Evolutionary conservation across 2,329 filamentous ascomycete species (phyloP).

Genomic region (Curvularia eragrostidis): DNA sequence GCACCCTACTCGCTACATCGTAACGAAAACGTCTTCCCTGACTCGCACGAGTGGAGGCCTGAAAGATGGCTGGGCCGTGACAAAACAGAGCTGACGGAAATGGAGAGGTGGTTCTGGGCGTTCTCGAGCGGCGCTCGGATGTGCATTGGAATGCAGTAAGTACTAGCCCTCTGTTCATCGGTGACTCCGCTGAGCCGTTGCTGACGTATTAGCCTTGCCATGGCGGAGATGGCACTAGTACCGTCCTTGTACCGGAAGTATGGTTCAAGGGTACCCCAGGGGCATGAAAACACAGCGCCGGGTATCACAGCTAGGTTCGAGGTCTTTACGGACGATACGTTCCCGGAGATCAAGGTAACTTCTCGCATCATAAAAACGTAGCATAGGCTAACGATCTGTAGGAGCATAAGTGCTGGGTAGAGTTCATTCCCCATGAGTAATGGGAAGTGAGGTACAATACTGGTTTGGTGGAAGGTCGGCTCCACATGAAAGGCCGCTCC

Average conservation of each 20-base stretch:
- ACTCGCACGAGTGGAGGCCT: slow-evolving; percentile 41
- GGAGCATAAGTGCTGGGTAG: slow-evolving; percentile 16
- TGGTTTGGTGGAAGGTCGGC: not conserved
- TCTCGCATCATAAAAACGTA: not conserved
- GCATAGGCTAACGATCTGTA: not conserved
- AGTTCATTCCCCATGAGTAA: slow-evolving; percentile 2
- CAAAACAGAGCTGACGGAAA: slow-evolving; percentile 27
- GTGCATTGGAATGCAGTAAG: slow-evolving; percentile 46
- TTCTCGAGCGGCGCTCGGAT: slow-evolving; percentile 52
- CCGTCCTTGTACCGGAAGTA: slow-evolving; percentile 55
- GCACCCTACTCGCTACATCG: slow-evolving; percentile 51
- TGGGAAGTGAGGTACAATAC: not conserved
- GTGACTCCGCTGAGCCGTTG: not conserved
- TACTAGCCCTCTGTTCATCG: not conserved
- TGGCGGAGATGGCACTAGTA: slow-evolving; percentile 59
- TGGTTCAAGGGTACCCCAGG: slow-evolving; percentile 31
- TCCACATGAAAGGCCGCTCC: slow-evolving; percentile 1
- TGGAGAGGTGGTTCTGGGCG: slow-evolving; percentile 50
- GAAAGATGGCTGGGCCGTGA: slow-evolving; percentile 38
- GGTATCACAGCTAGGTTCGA: slow-evolving; percentile 54
- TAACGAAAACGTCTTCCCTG: slow-evolving; percentile 41
- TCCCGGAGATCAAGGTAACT: slow-evolving; percentile 24
- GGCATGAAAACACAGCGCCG: slow-evolving; percentile 45
- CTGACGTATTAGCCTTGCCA: slow-evolving; percentile 47
- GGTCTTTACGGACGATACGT: slow-evolving; percentile 49